Evolutionary conservation across 805 yeast species (phyloP).

Genomic region (Kazachstania viticola): DNA sequence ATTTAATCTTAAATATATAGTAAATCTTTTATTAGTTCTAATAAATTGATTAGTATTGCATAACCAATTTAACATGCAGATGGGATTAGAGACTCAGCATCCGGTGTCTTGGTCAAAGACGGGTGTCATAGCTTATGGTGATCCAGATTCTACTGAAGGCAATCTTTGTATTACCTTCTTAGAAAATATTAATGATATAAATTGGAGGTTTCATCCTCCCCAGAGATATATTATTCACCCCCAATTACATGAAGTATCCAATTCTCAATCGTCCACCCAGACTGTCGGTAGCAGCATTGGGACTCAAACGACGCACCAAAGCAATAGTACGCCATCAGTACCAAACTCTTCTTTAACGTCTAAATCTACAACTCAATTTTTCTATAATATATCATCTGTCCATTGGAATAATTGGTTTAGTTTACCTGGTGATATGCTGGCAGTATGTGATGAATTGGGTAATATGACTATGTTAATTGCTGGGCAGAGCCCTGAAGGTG

Average conservation of each 20-base stretch:
- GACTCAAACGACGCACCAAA: neutral
- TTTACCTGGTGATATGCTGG: conserved; percentile 62
- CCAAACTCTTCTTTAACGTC: neutral
- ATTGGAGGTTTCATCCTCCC: conserved; percentile 60
- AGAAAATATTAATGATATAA: conserved; percentile 61
- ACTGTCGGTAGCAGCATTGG: neutral
- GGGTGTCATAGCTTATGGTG: conserved; percentile 70
- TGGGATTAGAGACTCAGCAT: conserved; percentile 11
- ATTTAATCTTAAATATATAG: too few relatives aligned
- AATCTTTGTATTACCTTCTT: conserved; percentile 52
- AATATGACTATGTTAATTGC: conserved; percentile 45
- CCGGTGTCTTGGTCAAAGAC: conserved; percentile 68
- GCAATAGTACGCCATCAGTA: too few relatives aligned
- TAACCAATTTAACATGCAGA: too few relatives aligned
- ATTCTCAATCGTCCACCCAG: neutral
- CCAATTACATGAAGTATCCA: conserved; percentile 15
- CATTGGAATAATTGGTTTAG: conserved; percentile 54
- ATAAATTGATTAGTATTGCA: too few relatives aligned
- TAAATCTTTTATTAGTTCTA: too few relatives aligned
- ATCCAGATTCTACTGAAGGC: conserved; percentile 26
- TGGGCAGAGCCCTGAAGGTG: conserved; percentile 33
- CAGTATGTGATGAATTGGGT: conserved; percentile 65
- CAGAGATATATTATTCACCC: conserved; percentile 25
- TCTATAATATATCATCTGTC: conserved; percentile 34
- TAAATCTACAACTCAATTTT: conserved; percentile 16